Evolutionary conservation across 495 filamentous ascomycete species (phyloP), one percentile per base, ranked within the genome.

Genomic region (Penicillium ucsense): DNA sequence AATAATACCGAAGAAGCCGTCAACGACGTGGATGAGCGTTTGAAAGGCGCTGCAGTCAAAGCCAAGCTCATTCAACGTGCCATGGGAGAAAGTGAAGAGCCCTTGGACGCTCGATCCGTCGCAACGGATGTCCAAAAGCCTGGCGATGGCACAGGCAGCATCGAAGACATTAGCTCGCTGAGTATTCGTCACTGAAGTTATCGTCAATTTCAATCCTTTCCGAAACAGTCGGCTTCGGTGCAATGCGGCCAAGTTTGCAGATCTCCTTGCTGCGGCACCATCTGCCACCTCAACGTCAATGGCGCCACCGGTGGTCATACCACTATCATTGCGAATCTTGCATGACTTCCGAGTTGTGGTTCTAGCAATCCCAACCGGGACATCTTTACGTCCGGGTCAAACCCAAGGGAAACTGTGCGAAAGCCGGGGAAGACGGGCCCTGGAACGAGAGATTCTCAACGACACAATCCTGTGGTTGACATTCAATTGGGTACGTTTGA

Each of bases 1-100:
- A 69, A 79, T 41, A 96, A 96, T 56, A 83, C 75, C 2, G 89
- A 95, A 53, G 88, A 90, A 38, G 81, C 85, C 4, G 85, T 95
- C 12, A 80, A 82, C 28, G 87, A 91, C 55, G 85, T 89, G 50
- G 89, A 96, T 53, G 87, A 92, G 60, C 74, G 89, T 33, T 53
- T 92, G 43, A 88, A 85, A 66, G 77, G 84, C 52, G 89, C 88
- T 7, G 70, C 82, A 44, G 79, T 81, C n/a, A 91, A 91, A 59
- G 74, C 76, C 1, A 91, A 86, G 62, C 76, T 96, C 41, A 84
- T 95, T 38, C 85, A 89, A 65, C 78, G 79, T 36, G 72, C 84
- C 28, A 67, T 85, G 10, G 82, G 83, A 0, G 85, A 88, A 52
- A 60, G 57, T 33, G 64, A 66, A 49, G 61, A 67, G 28, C 38